Evolutionary conservation across 805 yeast species (phyloP).

Genomic region (Barnettozyma pratensis): DNA sequence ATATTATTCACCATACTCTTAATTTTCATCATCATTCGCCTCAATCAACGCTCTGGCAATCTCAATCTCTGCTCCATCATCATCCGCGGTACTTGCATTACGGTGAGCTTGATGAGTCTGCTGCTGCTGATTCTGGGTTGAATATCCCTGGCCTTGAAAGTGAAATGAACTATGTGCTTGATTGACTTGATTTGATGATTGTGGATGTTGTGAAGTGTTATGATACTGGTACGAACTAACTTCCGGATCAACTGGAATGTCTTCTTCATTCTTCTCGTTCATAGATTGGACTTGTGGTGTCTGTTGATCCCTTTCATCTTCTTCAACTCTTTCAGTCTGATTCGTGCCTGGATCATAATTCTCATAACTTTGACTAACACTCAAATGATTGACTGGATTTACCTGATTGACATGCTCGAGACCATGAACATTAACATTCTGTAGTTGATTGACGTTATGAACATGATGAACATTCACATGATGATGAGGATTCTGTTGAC

Average conservation of each 20-base stretch:
- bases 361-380: background rate
- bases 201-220: slow-evolving; percentile 2
- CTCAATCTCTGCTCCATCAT: slow-evolving; percentile 51
- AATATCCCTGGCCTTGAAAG: background rate
- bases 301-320: background rate
- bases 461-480: background rate
- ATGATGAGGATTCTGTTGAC: background rate
- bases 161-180: background rate
- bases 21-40: slow-evolving; percentile 31
- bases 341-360: slow-evolving; percentile 1
- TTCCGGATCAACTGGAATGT: slow-evolving; percentile 55
- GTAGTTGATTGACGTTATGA: background rate
- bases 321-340: slow-evolving; percentile 1
- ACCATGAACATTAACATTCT: slow-evolving; percentile 10
- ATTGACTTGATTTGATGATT: background rate
- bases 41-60: slow-evolving; percentile 64
- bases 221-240: slow-evolving; percentile 25
- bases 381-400: background rate
- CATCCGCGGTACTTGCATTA: slow-evolving; percentile 16
- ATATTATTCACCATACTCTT: slow-evolving; percentile 3
- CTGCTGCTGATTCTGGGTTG: slow-evolving; percentile 1
- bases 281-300: background rate
- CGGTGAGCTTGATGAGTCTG: background rate
- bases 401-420: slow-evolving; percentile 6
- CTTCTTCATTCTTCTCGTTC: slow-evolving; percentile 20